phyloP scores from a whole-genome alignment of 768 basidiomycete species.

The Leucocoprinus sp. region DNA sequence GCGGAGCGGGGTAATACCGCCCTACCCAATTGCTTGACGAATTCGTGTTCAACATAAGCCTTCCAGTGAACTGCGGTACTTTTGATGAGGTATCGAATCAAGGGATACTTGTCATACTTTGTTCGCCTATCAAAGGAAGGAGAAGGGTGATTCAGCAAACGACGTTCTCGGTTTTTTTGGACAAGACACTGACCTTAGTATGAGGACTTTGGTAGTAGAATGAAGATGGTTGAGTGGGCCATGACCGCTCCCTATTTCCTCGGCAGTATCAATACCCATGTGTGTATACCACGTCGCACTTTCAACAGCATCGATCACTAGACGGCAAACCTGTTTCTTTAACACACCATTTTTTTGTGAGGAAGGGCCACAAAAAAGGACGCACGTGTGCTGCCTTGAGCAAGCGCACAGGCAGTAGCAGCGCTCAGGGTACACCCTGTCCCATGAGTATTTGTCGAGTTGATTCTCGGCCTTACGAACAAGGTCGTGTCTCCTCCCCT shows the following conservation, averaged over 20 bases:
- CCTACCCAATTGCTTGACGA: slow-evolving; percentile 66
- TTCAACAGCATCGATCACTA: slow-evolving; percentile 42
- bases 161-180: not conserved
- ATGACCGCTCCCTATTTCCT: slow-evolving; percentile 60
- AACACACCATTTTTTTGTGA: too few species aligned
- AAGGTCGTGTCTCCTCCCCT: slow-evolving; percentile 31
- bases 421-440: slow-evolving; percentile 91
- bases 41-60: slow-evolving; percentile 75
- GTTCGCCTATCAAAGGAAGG: slow-evolving; percentile 40
- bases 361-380: too few species aligned
- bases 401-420: slow-evolving; percentile 64
- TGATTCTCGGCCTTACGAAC: slow-evolving; percentile 52
- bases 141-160: not conserved
- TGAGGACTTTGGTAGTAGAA: slow-evolving; percentile 33
- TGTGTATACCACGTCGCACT: slow-evolving; percentile 68
- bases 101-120: slow-evolving; percentile 53
- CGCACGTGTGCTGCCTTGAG: slow-evolving; percentile 38
- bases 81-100: slow-evolving; percentile 57
- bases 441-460: slow-evolving; percentile 76
- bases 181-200: slow-evolving; percentile 38
- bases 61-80: slow-evolving; percentile 53
- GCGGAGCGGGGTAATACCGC: slow-evolving; percentile 58
- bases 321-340: not conserved
- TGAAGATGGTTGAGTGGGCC: slow-evolving; percentile 89
- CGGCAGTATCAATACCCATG: slow-evolving; percentile 62